Conservation (phyloP, 208 protist species). For the Endotrypanum monterogeii region DNA sequence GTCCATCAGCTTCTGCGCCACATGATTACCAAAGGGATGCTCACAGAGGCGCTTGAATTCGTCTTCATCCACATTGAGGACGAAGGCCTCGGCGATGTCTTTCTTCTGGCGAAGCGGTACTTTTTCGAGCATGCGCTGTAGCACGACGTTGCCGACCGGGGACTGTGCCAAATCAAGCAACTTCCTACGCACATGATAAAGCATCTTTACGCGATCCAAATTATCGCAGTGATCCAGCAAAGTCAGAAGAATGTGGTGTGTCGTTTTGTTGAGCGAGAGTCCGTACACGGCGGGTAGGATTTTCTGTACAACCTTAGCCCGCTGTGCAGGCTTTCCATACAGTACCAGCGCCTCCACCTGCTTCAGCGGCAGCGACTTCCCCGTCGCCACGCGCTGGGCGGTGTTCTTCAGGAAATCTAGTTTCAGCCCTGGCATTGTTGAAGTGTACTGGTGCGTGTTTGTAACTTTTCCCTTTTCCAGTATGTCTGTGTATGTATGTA, state of each 20-base stretch:
- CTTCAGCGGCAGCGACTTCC: slow-evolving; percentile 77
- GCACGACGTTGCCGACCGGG: slow-evolving; percentile 77
- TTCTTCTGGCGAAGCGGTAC: slow-evolving; percentile 70
- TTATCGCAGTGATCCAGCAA: slow-evolving; percentile 80
- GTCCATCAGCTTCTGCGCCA: slow-evolving; percentile 87
- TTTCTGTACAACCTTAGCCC: slow-evolving; percentile 82
- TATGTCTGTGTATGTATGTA: background rate
- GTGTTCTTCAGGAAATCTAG: slow-evolving; percentile 89
- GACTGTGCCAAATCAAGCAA: slow-evolving; percentile 68
- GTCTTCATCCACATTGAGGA: slow-evolving; percentile 78
- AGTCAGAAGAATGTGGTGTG: slow-evolving; percentile 78
- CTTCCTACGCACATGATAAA: slow-evolving; percentile 84
- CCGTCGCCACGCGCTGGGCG: slow-evolving; percentile 79
- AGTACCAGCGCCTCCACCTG: slow-evolving; percentile 89
- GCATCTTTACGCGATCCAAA: slow-evolving; percentile 72
- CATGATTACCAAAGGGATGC: slow-evolving; percentile 87
- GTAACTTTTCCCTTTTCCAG: background rate
- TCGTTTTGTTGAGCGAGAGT: slow-evolving; percentile 75
- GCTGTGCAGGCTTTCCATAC: slow-evolving; percentile 84
- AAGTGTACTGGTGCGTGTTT: background rate
- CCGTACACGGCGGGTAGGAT: slow-evolving; percentile 71
- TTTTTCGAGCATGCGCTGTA: slow-evolving; percentile 82
- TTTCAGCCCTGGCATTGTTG: slow-evolving; percentile 66
- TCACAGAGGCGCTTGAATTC: slow-evolving; percentile 76
- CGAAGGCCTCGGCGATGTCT: slow-evolving; percentile 85